Evolutionary conservation across 2,329 filamentous ascomycete species (phyloP), one percentile per base, ranked within the genome.

Genomic region (Colletotrichum horii): DNA sequence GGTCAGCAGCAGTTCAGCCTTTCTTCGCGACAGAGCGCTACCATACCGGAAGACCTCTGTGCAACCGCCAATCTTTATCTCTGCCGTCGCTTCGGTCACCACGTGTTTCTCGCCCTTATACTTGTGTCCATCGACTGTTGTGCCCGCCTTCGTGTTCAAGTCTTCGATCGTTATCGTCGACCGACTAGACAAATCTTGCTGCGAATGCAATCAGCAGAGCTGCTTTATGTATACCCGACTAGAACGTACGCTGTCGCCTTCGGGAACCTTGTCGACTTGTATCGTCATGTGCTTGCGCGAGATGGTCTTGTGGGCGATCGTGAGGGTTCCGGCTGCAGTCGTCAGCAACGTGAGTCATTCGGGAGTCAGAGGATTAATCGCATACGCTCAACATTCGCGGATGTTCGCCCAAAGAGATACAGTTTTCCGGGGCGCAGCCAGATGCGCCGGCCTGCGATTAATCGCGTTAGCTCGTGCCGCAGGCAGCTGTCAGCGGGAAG

Each of bases 271-370:
- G 62, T 90, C 91, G 8, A 98, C 92, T 56, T 92, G 89, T 66
- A 99, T 93, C 36, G 93, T 93, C 78, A 98, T 87, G 84, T 99
- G 97, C 81, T 97, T 95, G 72, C 96, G 91, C 36, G 97, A 99
- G 65, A 99, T 94, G 2, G 93, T 94, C 80, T 94, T 95, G 80
- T 97, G 91, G 8, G 93, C 91, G 78, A 98, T 94, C 28, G 91
- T 92, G 78, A 94, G 86, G 80, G 90, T 91, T 4, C 91, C 91
- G 70, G 91, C 93, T 94, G 78, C n/a, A 62, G 24, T 52, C 6
- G 6, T 65, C 32, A 64, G 74, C 55, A 61, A 65, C 48, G 22
- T 58, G 79, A n/a, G 14, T 60, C 30, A 28, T n/a, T 36, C 12
- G 26, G 11, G 5, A 2, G 16, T 8, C 7, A 8, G 7, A 34